Base-by-base conservation (phyloP, 345 rosid genomes). In the Camelina laxa region DNA sequence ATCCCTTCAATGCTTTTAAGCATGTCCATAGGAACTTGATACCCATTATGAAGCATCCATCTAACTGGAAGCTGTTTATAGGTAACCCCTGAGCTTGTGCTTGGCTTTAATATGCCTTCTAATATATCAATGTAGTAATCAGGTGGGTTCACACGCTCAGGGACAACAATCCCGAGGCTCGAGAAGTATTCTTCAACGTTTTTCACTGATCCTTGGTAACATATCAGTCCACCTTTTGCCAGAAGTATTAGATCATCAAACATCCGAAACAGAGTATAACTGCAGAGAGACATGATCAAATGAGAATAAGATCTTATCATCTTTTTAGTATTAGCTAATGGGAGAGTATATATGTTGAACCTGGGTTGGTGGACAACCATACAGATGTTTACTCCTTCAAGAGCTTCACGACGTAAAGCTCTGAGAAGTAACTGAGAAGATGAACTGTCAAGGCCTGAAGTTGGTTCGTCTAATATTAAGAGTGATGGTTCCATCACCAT, bases 401-500 rank as follows among this genome's bases (percentile, higher is more conserved):
- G 90, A 78, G 99, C 98, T 89, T 96, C 99, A 30, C 97, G 97
- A 14, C 98, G 88, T 61, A 92, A 91, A 61, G 99, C 98, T 86
- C 96, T 82, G 31, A 96, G 92, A 39, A 96, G 91, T 80, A 91
- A 81, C 79, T 85, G 93, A 67, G 99, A 96, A 70, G 99, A 92
- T 65, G 99, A 92, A 69, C 99, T 96, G 72, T 96, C 99, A 86
- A 92, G 85, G 22, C 99, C 99, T 49, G 98, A 92, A 13, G 99
- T 96, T 16, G 99, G 97, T 81, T 96, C 99, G 80, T 92, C 99
- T 64, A 96, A 88, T 80, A 96, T 92, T 48, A 96, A 80, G 76
- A 96, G 92, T 63, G 99, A 96, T 85, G 99, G 99, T 72, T 96
- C 98, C 99, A 96, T 96, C 51, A 96, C 98, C 99, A 96, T 96